Base-by-base conservation (phyloP, 2,329 filamentous ascomycete species). In the Zymoseptoria brevis region DNA sequence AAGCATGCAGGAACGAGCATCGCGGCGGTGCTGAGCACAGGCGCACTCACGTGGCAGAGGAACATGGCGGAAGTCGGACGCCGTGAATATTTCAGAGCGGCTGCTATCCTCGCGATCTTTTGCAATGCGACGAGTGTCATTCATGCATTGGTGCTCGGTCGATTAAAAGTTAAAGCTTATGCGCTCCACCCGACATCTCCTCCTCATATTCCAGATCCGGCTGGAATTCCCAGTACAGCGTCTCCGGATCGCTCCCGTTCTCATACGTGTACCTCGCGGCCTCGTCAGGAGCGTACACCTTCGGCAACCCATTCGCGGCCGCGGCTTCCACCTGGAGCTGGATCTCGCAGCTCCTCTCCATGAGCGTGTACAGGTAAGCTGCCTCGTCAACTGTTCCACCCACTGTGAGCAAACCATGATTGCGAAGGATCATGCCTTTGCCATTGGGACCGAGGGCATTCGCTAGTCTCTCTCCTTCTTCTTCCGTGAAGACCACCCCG, bases 351-450 rank as follows among this genome's bases (percentile, higher is more conserved):
- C 81, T 84, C 54, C 86, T 79, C 72, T 90, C 87, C 71, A 89
- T 78, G 51, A 87, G 74, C 0, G 83, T 84, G 69, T 89, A 87
- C 55, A 89, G 72, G 71, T 86, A 90, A 0, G 84, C 84, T 1
- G 87, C 87, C 72, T 90, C 87, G 68, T 90, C 87, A 1, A 90
- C 87, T 0, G 87, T 90, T 6, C 72, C 68, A 3, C 88, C 88
- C 0, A 89, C 87, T 0, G 86, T 88, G 55, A 90, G 73, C 41
- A 91, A 74, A 0, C 88, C 88, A 72, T 90, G 87, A 70, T 90
- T 90, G 64, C 86, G 77, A 55, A 90, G 74, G 53, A 90, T 84
- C 62, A 83, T 79, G 1, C 80, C 86, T 70, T 82, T 83, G 21
- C 80, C 87, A 64, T 82, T 81, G 0, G 76, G 72, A 0, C 87